Evolutionary conservation across 1,139 yeast genomes (phyloP), one percentile per base, ranked within the genome.

Genomic region (Chernovozyma aurita): DNA sequence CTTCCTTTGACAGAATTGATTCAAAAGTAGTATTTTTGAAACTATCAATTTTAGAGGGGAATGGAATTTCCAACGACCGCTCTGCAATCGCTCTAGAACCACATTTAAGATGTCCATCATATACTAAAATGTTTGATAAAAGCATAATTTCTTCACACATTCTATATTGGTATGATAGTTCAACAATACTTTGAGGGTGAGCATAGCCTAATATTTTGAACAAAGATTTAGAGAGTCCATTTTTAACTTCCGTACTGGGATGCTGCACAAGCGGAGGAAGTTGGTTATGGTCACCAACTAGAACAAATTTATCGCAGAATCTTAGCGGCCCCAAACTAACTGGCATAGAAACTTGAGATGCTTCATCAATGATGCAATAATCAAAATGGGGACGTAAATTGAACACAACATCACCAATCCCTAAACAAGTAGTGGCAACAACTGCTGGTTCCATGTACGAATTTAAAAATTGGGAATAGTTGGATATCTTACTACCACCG

Each of bases 231-330:
- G 85, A 85, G n/a, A 92, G 61, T 0, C 95, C 97, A 25, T 51
- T 28, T 60, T 72, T 48, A 34, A 65, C 76, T 30, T 69, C 69
- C 0, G 83, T 76, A 33, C 72, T 70, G 0, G 76, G 75, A 47
- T 79, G 80, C 27, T 71, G 72, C 1, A 90, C 87, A 38, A 90
- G 61, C 1, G 97, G 97, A 2, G 95, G 95, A 24, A 94, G 64
- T 55, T 94, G 99, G 46, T 76, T 77, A 54, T 92, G 97, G 53
- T 94, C 99, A 4, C 99, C 99, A 9, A 94, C 97, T 41, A 92
- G 68, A 2, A 94, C 71, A 52, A 92, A 92, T 55, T 75, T 84
- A 31, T 84, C 80, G 25, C 92, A 82, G 42, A 76, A 76, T 25
- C 90, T 60, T 31, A 92, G 56, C 0, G 98, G 97, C 0, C 98